A percentile compares a stretch with the other conserved stretches of the same genome.
Evolutionary conservation across 441 rosid species (phyloP).

Genomic region (Euphorbia schlechtendalii): DNA sequence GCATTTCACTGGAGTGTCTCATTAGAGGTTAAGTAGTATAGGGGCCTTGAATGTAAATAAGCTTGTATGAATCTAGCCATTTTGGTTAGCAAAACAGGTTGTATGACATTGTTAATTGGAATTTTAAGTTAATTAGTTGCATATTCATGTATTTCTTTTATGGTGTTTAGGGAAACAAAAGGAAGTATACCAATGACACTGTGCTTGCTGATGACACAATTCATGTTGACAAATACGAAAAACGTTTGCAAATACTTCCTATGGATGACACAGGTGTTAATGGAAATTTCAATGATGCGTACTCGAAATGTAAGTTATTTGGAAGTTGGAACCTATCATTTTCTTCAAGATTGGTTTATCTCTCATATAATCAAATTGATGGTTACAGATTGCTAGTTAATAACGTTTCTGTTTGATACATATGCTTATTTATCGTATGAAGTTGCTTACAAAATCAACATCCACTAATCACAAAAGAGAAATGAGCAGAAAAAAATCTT

Average conservation of each 20-base stretch:
- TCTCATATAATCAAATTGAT: too few relatives aligned
- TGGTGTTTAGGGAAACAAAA: slow-evolving; percentile 63
- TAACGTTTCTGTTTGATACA: too few relatives aligned
- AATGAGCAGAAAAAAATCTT: too few relatives aligned
- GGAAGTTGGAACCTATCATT: too few relatives aligned
- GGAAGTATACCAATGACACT: slow-evolving; percentile 82
- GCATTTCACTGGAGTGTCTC: background rate
- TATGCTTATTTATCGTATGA: too few relatives aligned
- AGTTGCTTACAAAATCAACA: too few relatives aligned
- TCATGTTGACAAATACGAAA: slow-evolving; percentile 78
- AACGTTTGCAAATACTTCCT: slow-evolving; percentile 82
- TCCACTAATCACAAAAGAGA: too few relatives aligned
- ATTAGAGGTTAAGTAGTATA: background rate
- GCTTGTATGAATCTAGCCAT: background rate
- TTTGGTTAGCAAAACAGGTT: background rate
- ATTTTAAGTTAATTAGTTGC: background rate
- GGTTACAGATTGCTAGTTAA: too few relatives aligned
- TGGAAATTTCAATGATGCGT: slow-evolving; percentile 89
- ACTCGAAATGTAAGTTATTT: slow-evolving; percentile 60
- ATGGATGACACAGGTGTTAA: slow-evolving; percentile 81
- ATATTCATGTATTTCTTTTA: background rate
- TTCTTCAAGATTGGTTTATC: too few relatives aligned
- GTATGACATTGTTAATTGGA: slow-evolving; percentile 43
- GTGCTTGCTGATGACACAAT: slow-evolving; percentile 82
- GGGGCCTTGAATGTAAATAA: background rate